Percentiles rank a stretch among this genome's conserved stretches.
These are phyloP conservation scores for Talaromyces sp. DNA, from an alignment of 2,329 filamentous ascomycete genomes.

Conservation along the genomic window DNA sequence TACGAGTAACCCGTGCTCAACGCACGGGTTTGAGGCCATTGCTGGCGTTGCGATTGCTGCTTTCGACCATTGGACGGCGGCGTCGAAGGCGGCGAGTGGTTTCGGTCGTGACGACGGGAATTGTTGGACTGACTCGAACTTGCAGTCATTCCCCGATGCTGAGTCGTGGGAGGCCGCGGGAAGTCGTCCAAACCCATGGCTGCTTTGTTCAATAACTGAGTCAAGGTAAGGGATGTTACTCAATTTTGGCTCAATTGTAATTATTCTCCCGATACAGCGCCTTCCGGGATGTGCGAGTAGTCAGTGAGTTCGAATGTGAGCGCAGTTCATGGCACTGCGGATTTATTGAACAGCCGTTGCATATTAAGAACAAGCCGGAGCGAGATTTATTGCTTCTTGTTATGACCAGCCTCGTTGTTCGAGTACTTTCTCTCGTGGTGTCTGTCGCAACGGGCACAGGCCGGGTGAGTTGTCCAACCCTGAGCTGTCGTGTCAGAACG, in stretches of 20 bases:
- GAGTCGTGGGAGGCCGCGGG: constrained; percentile 16
- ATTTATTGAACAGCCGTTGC: background rate
- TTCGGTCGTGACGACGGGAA: constrained; percentile 24
- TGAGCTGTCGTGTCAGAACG: background rate
- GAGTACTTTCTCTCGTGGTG: background rate
- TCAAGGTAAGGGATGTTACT: background rate
- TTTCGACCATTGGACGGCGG: constrained; percentile 36
- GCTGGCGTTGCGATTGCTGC: constrained; percentile 26
- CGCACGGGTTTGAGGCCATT: constrained; percentile 20
- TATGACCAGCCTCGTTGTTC: background rate
- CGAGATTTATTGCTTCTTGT: background rate
- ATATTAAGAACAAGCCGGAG: background rate
- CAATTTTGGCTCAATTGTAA: background rate
- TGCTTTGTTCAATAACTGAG: background rate
- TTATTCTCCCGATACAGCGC: background rate
- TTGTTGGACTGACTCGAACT: constrained; percentile 11
- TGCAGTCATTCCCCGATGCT: constrained; percentile 1
- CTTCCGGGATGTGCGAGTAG: background rate
- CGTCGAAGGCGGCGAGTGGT: constrained; percentile 39
- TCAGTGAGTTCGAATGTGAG: background rate
- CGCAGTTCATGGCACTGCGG: constrained; percentile 7
- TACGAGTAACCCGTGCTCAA: constrained; percentile 33
- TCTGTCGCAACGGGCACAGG: background rate
- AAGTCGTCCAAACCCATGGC: constrained; percentile 16
- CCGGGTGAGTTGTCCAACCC: background rate